These are phyloP conservation scores for Fraxinus dipetala DNA, from an alignment of 305 asterid genomes.

Conservation along the genomic window DNA sequence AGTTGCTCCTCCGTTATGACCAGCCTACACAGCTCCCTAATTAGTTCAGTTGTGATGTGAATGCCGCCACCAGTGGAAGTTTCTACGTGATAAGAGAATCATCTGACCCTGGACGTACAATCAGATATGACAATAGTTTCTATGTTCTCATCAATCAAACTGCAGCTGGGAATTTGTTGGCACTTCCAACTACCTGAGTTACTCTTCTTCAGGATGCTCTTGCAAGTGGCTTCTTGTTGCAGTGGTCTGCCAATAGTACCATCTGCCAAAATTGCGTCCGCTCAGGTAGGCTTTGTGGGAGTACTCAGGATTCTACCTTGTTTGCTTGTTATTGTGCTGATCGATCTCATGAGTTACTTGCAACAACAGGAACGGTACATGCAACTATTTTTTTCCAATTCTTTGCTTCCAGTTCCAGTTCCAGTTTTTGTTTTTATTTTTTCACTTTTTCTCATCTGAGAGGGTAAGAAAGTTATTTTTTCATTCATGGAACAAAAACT, in stretches of 20 bases:
- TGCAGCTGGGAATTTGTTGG: neutral
- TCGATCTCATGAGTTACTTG: neutral
- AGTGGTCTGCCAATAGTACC: neutral
- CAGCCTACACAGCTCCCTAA: neutral
- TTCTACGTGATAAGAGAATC: neutral
- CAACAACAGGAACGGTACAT: neutral
- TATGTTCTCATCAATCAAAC: neutral
- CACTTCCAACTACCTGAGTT: neutral
- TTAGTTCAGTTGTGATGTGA: slow-evolving; percentile 25
- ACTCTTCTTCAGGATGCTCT: neutral
- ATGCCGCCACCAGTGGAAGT: neutral
- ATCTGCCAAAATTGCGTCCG: neutral
- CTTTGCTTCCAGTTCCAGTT: neutral
- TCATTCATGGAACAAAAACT: neutral
- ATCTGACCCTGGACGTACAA: neutral
- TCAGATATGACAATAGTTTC: slow-evolving; percentile 29
- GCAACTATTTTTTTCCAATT: neutral
- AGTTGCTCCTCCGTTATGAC: neutral
- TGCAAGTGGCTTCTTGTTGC: neutral
- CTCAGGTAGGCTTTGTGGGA: neutral
- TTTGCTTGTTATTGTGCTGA: neutral
- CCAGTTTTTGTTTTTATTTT: too few species aligned
- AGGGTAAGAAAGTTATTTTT: neutral
- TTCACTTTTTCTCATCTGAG: neutral
- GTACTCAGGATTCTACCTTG: neutral